These are phyloP conservation scores for Boletus reticuloceps DNA, from an alignment of 768 basidiomycete species.

Conservation along the genomic window DNA sequence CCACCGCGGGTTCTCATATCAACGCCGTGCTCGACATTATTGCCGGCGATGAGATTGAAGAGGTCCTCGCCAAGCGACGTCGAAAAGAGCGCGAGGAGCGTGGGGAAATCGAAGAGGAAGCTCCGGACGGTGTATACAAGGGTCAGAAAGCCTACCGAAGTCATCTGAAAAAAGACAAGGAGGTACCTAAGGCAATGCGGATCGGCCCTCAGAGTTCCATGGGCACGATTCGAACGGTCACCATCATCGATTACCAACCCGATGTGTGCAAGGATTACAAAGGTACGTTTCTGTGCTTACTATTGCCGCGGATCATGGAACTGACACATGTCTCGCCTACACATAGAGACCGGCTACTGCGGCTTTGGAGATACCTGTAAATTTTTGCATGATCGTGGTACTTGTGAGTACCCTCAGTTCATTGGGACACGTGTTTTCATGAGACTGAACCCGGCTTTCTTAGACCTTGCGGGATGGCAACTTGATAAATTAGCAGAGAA, in stretches of 20 bases:
- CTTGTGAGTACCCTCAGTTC: slow-evolving; percentile 54
- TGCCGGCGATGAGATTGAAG: slow-evolving; percentile 80
- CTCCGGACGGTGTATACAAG: slow-evolving; percentile 78
- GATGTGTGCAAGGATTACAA: slow-evolving; percentile 99
- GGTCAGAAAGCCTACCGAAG: slow-evolving; percentile 80
- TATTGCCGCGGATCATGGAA: slow-evolving; percentile 12
- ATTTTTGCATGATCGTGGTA: slow-evolving; percentile 97
- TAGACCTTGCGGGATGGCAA: slow-evolving; percentile 98
- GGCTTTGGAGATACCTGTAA: slow-evolving; percentile 99
- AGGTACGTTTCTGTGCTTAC: slow-evolving; percentile 51
- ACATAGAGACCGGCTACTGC: slow-evolving; percentile 93
- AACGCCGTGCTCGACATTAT: slow-evolving; percentile 73
- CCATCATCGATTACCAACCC: slow-evolving; percentile 95
- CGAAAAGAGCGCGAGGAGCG: slow-evolving; percentile 52
- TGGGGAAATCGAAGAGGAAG: slow-evolving; percentile 53
- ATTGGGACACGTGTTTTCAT: neutral
- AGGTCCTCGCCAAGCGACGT: slow-evolving; percentile 67
- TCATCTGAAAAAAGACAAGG: slow-evolving; percentile 79
- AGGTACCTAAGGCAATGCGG: slow-evolving; percentile 85
- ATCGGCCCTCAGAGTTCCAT: slow-evolving; percentile 73
- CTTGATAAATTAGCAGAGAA: slow-evolving; percentile 89
- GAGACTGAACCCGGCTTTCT: slow-evolving; percentile 10
- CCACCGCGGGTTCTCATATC: slow-evolving; percentile 70
- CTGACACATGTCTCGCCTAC: slow-evolving; percentile 6
- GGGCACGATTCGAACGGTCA: slow-evolving; percentile 89